Base-by-base conservation (phyloP, 805 yeast genomes). In the Naumovozyma dairenensis region DNA sequence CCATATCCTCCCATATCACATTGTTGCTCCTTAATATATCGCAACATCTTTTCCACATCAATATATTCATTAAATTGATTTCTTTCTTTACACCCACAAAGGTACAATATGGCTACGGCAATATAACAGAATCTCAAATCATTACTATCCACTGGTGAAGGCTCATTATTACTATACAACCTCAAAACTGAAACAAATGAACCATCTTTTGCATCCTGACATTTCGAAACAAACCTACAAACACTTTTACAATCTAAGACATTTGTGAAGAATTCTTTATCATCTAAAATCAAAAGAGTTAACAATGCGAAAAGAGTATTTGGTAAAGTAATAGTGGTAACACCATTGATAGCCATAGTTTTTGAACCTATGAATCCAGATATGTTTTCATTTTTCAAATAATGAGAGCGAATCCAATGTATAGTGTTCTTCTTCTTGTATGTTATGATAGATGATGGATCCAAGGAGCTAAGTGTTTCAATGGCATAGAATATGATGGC, bases 41-140 rank as follows among this genome's bases (percentile, higher is more conserved):
- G 36, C 3, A 51, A 50, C 20, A 81, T 48, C 3, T 38, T 40
- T 0, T 46, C 60, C 0, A 62, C 41, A 42, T 80, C 64, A 21
- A 80, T 63, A 38, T 66, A 74, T 21, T 35, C 30, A 13, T 50
- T 34, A 17, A 37, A 48, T 4, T 50, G 51, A 7, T 41, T 39
- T 10, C 30, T 36, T 6, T 41, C 40, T 25, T 53, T 42, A 31
- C 54, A 44, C 0, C 58, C 60, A 5, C 77, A 48, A 27, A 83
- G 48, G 40, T 67, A 63, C 21, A 82, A 55, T 9, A 83, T 74
- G 1, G 79, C 67, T 3, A 71, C 57, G 0, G 94, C 96, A 35
- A 85, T 64, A 62, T 82, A 83, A 35, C 82, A 71, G 42, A 74
- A 74, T 32, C 96, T 62, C 37, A 81, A 51, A 55, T 89, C 96